Conservation (phyloP, 306 rosid genomes). For the Dalbergia cochinchinensis region DNA sequence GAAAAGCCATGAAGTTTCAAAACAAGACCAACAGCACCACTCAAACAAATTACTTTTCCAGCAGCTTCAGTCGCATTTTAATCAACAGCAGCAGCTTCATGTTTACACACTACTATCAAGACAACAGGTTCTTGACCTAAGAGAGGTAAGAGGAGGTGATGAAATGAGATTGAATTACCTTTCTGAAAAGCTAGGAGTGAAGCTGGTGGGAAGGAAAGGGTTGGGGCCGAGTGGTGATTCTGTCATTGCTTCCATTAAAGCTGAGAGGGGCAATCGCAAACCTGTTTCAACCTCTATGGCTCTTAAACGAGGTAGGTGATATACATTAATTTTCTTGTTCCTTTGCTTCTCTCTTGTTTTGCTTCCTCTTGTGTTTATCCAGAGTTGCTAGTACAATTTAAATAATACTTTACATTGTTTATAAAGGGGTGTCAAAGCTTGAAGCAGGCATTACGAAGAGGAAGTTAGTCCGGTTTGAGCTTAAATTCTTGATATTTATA, state of each 20-base stretch:
- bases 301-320: conserved; percentile 74
- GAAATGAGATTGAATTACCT: conserved; percentile 91
- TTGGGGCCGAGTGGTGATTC: conserved; percentile 90
- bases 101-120: conserved; percentile 88
- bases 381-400: conserved; percentile 22
- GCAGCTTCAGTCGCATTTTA: conserved; percentile 98
- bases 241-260: conserved; percentile 85
- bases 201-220: conserved; percentile 93
- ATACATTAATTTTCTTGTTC: conserved; percentile 7
- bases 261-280: conserved; percentile 86
- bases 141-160: conserved; percentile 98
- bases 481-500: conserved; percentile 40
- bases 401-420: conserved; percentile 41
- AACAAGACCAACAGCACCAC: conserved; percentile 79
- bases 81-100: conserved; percentile 94
- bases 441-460: conserved; percentile 72
- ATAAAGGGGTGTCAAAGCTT: conserved; percentile 75
- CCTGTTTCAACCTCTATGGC: conserved; percentile 67
- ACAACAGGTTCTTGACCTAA: conserved; percentile 85
- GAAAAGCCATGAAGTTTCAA: conserved; percentile 76
- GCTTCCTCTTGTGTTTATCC: conserved; percentile 19
- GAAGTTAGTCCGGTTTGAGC: conserved; percentile 77
- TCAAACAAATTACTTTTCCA: conserved; percentile 92
- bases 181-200: conserved; percentile 87
- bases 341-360: conserved; percentile 1